Base-by-base conservation (phyloP, 2,329 filamentous ascomycete genomes). In the Diaporthe australafricana region DNA sequence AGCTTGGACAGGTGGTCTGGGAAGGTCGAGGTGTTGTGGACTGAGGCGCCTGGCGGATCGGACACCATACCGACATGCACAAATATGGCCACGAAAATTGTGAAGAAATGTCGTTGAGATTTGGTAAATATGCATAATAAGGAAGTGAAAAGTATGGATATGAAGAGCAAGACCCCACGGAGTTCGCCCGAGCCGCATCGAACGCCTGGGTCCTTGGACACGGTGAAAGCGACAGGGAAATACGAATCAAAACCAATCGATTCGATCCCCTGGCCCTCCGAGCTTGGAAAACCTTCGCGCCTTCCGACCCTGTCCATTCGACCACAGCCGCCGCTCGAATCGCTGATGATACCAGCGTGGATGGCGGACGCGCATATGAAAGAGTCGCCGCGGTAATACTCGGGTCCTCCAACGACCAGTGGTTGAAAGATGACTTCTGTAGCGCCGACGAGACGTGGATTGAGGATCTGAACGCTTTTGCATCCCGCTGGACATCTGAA, bases 1-100 rank as follows among this genome's bases (percentile, higher is more conserved):
- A 96, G 87, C 63, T 92, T 89, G 53, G 94, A 96, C 73, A 98
- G 86, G 5, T 98, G 87, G 14, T 88, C 89, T 22, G 93, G 86
- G 38, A 67, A 25, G 67, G 95, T 89, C 55, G 91, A 87, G 1
- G 86, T 85, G 72, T 92, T 87, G 48, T 67, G 32, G 25, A 9
- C 30, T 11, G 63, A 67, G 22, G 63, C 63, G 35, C 87, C 87
- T 0, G 96, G 96, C 2, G 94, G 93, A 79, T 98, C 96, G 1
- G 94, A 95, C 11, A 94, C 95, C 77, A 98, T 88, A 7, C 94
- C 95, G n/a, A 97, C 93, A 74, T 98, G 95, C 84, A 93, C 93
- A 82, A 97, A 98, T 53, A 97, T 86, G 76, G 92, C 93, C 66
- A 91, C 86, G 77, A 98, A 98, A 47, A 91, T 87, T 63, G 91